Base-by-base conservation (phyloP, 1,139 yeast species). In the Debaryomycetaceae sp. region DNA sequence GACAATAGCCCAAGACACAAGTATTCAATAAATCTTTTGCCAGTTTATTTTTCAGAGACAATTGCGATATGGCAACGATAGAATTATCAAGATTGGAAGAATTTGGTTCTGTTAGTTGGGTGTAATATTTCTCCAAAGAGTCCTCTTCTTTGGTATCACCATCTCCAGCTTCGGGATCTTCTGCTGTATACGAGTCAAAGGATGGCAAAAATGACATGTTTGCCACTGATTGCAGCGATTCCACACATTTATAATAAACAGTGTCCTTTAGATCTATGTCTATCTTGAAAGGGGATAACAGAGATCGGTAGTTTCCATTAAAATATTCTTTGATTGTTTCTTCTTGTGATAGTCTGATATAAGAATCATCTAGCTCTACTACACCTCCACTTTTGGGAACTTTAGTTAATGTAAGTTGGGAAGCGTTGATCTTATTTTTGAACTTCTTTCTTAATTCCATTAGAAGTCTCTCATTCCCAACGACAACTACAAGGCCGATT, bases 241-340 rank as follows among this genome's bases (percentile, higher is more conserved):
- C 61, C 3, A 72, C 70, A 3, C 66, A 64, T 50, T 71, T 71
- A 53, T 66, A 73, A n/a, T 73, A 58, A n/a, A 59, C 57, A 45
- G 65, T 64, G 45, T 65, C 76, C 24, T 62, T 58, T 11, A 62
- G 52, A 45, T 68, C 75, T 39, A 74, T 65, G 37, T 72, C 78
- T 1, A 77, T 73, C 49, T 72, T 75, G 56, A 72, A 73, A 1
- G 99, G 99, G 5, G 95, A 86, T 43, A 95, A 71, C 5, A 85
- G 81, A 6, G 81, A 79, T 43, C 75, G 75, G 37, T 71, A 68
- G 13, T 80, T 79, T 1, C 99, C 99, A 58, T 95, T 89, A 57
- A 95, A 95, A 62, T 93, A 95, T 57, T 90, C 95, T 58, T 83
- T 82, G 44, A 93, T 88, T 5, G 85, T 72, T 42, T 80, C 78